Evolutionary conservation across 345 rosid genomes (phyloP).

Genomic region (Murraya koenigii): DNA sequence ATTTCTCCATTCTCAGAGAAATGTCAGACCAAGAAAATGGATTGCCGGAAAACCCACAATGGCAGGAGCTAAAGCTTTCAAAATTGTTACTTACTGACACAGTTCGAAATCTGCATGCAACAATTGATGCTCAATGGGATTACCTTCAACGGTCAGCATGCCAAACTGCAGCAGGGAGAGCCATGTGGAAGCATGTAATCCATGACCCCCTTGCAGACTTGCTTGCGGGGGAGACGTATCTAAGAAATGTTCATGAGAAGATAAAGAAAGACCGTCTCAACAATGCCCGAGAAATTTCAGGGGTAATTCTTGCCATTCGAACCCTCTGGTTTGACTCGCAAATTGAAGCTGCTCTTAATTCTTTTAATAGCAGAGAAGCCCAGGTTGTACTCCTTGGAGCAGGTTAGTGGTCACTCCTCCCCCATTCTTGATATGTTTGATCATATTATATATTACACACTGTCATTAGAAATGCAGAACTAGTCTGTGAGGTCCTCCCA

Average conservation of each 20-base stretch:
- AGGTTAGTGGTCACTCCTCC: conserved; percentile 46
- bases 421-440: not conserved
- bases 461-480: not conserved
- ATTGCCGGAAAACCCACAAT: conserved; percentile 33
- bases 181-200: conserved; percentile 80
- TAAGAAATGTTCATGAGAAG: conserved; percentile 69
- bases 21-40: conserved; percentile 47
- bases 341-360: conserved; percentile 67
- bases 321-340: conserved; percentile 90
- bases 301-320: conserved; percentile 81
- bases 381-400: conserved; percentile 94
- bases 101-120: conserved; percentile 57
- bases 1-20: conserved; percentile 16
- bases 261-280: conserved; percentile 61
- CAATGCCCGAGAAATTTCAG: conserved; percentile 77
- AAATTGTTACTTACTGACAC: conserved; percentile 35
- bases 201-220: conserved; percentile 75
- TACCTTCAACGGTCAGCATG: conserved; percentile 67
- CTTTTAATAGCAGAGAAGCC: conserved; percentile 42
- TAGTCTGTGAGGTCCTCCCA: not conserved
- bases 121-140: conserved; percentile 68
- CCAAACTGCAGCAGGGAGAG: conserved; percentile 92
- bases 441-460: not conserved
- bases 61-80: conserved; percentile 64
- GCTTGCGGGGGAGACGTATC: conserved; percentile 80